phyloP scores from a whole-genome alignment of 1,284 basidiomycete species.

The Sanghuangporus weigelae region DNA sequence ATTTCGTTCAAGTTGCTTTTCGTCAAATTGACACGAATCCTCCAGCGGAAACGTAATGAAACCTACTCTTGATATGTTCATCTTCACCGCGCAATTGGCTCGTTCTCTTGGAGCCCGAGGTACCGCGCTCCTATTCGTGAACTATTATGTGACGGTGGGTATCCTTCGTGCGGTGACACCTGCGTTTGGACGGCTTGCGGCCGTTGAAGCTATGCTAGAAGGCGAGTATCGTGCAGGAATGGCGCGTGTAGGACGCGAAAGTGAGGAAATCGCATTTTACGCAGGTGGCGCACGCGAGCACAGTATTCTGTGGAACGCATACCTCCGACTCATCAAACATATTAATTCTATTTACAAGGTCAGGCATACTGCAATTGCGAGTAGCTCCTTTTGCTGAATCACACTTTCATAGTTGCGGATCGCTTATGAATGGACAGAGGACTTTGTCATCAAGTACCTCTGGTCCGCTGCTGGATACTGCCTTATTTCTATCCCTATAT shows the following conservation, averaged over 20 bases:
- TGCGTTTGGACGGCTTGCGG: constrained; percentile 89
- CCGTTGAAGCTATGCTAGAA: constrained; percentile 80
- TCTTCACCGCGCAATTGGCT: constrained; percentile 92
- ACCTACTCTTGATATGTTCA: constrained; percentile 84
- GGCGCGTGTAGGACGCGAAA: constrained; percentile 83
- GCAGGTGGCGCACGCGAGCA: constrained; percentile 84
- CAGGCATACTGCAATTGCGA: constrained; percentile 17
- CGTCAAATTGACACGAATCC: neutral
- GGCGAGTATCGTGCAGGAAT: constrained; percentile 93
- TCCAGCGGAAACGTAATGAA: constrained; percentile 77
- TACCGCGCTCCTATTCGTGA: constrained; percentile 73
- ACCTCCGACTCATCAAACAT: constrained; percentile 79
- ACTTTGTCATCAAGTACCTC: constrained; percentile 91
- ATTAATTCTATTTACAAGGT: constrained; percentile 92
- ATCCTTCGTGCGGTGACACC: constrained; percentile 87
- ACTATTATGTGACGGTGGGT: constrained; percentile 83
- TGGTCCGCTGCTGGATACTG: constrained; percentile 90
- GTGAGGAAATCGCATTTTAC: constrained; percentile 97
- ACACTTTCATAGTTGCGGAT: constrained; percentile 44
- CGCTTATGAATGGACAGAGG: constrained; percentile 87
- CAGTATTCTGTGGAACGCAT: constrained; percentile 79
- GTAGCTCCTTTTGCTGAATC: neutral
- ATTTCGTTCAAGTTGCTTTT: neutral
- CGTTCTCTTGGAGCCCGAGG: constrained; percentile 80
- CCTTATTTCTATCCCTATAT: constrained; percentile 83